Evolutionary conservation across 768 basidiomycete genomes (phyloP), one percentile per base, ranked within the genome.

Genomic region (Tephrocybe sp.): DNA sequence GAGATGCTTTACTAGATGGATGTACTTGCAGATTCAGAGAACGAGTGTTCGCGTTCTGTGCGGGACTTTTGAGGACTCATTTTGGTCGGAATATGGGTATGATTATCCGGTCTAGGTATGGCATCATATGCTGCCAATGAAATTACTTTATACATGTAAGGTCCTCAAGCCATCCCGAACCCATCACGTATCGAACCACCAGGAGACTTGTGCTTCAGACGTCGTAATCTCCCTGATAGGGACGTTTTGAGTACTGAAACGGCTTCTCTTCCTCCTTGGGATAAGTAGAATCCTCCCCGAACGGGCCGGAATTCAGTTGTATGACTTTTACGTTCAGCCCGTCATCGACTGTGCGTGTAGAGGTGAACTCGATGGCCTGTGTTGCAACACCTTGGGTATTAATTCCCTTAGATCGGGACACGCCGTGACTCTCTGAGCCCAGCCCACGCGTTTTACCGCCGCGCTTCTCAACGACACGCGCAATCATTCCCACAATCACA

Each of bases 401-500:
- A 9, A 48, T 41, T 22, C 42, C 42, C 18, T n/a, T n/a, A 4
- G 47, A 49, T 22, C 47, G 47, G 12, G 21, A 19, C 47, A 49
- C 42, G 21, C 39, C 19, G 15, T 41, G 36, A 13, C 39, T 49
- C 16, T 49, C 47, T 8, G 36, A 37, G 18, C 36, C 36, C 9
- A n/a, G n/a, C 18, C 36, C 36, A 19, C 18, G 36, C n/a, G 36
- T 5, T 21, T 5, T 37, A n/a, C 32, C 32, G 11, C 26, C 21
- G 9, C 31, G 26, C 19, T 31, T 16, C 19, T 49, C 42, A 12
- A 48, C 18, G 16, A 53, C 12, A 2, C 46, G 47, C 24, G 47
- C 35, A 9, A 40, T 28, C n/a, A 49, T 9, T 21, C 47, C 65
- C 22, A 70, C 67, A 37, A 75, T 39, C 37, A 74, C 71, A 49